These are phyloP conservation scores for Globisporangium heterothallicum DNA, from an alignment of 352 stramenopile species.

Conservation along the genomic window DNA sequence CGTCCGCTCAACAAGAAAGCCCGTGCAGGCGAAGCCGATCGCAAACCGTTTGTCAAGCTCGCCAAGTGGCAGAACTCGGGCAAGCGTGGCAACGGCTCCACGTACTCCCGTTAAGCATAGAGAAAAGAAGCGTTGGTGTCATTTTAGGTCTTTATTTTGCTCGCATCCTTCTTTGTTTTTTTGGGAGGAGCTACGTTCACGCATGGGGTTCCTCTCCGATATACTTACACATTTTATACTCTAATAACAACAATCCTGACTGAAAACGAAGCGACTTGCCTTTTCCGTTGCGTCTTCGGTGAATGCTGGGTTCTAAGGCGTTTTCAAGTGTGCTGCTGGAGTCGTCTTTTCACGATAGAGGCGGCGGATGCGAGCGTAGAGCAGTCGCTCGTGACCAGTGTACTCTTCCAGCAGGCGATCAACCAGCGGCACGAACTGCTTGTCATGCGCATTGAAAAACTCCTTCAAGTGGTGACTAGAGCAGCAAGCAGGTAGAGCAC, in stretches of 20 bases:
- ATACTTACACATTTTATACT: conserved; percentile 17
- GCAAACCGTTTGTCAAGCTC: conserved; percentile 75
- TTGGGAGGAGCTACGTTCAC: background rate
- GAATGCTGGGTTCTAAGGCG: background rate
- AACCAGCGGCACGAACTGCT: conserved; percentile 30
- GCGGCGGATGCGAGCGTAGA: conserved; percentile 41
- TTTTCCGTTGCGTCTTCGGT: background rate
- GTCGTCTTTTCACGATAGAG: conserved; percentile 22
- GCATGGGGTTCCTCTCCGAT: background rate
- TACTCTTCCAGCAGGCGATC: conserved; percentile 43
- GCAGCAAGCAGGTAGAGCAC: background rate
- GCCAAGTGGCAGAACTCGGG: conserved; percentile 88
- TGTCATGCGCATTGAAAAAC: conserved; percentile 49
- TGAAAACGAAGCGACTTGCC: background rate
- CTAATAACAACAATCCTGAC: conserved; percentile 16
- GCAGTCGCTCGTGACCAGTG: conserved; percentile 43
- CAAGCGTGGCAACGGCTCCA: conserved; percentile 80
- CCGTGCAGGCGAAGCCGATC: conserved; percentile 74
- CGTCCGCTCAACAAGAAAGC: conserved; percentile 79
- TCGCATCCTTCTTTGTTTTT: conserved; percentile 13
- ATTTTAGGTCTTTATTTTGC: background rate
- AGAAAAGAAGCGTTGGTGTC: conserved; percentile 8
- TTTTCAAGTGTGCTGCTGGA: background rate
- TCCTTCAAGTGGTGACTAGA: conserved; percentile 26
- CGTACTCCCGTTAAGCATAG: conserved; percentile 68